Conservation (phyloP, 495 filamentous ascomycete genomes). For the Lentithecium fluviatile region DNA sequence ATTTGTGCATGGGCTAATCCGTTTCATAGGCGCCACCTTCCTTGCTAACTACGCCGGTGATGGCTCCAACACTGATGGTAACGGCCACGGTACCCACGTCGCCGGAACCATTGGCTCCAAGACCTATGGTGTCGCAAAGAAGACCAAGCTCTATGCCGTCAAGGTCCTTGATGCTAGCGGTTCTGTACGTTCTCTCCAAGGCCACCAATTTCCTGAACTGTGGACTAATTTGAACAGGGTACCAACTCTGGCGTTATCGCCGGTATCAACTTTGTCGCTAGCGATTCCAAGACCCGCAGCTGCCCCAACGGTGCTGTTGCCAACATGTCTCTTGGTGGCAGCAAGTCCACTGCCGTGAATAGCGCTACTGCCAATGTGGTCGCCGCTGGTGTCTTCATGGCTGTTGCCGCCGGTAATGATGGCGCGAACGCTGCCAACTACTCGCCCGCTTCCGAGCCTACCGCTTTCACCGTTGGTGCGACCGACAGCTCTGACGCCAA, state of each 20-base stretch:
- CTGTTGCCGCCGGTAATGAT: constrained; percentile 35
- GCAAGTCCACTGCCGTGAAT: constrained; percentile 31
- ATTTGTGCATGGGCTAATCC: background rate
- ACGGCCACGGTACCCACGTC: constrained; percentile 65
- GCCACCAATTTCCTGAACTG: background rate
- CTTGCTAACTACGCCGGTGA: constrained; percentile 35
- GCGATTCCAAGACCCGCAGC: constrained; percentile 44
- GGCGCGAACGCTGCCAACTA: constrained; percentile 27
- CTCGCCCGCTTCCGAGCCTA: constrained; percentile 37
- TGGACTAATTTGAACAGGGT: constrained; percentile 1
- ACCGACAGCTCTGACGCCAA: constrained; percentile 39
- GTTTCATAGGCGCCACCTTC: constrained; percentile 25
- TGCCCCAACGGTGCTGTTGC: constrained; percentile 30
- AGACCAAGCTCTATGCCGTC: constrained; percentile 58
- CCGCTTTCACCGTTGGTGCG: constrained; percentile 44
- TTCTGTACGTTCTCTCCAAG: constrained; percentile 18
- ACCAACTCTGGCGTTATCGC: constrained; percentile 53
- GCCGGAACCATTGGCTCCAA: constrained; percentile 59
- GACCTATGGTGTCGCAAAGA: constrained; percentile 67
- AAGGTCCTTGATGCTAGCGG: constrained; percentile 61
- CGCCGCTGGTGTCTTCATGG: constrained; percentile 29
- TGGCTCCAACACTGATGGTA: constrained; percentile 48
- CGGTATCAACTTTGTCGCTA: constrained; percentile 55
- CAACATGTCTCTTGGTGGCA: constrained; percentile 36
- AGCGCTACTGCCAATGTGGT: constrained; percentile 19